A percentile compares a stretch with the other conserved stretches of the same genome.
Evolutionary conservation across 1,284 basidiomycete species (phyloP).

Genomic region (Termitomyces sp.): DNA sequence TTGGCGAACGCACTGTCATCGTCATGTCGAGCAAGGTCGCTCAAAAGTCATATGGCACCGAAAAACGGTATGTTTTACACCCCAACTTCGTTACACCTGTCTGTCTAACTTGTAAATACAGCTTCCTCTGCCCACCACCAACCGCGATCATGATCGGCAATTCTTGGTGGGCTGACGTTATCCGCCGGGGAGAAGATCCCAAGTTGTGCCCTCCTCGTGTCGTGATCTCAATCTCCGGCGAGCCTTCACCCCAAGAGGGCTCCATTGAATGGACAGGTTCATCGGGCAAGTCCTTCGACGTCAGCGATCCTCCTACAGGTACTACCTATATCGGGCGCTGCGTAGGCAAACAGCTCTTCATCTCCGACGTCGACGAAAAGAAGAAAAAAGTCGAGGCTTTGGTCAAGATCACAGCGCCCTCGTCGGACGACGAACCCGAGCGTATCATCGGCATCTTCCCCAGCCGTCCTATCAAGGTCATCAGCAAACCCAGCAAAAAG

Average conservation of each 20-base stretch:
- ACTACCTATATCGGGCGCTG: constrained; percentile 83
- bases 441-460: constrained; percentile 83
- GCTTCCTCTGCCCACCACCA: constrained; percentile 93
- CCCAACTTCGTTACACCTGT: no score
- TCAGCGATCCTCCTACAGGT: constrained; percentile 71
- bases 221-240: constrained; percentile 88
- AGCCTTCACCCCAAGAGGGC: constrained; percentile 77
- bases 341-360: constrained; percentile 87
- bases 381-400: constrained; percentile 89
- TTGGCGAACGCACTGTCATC: constrained; percentile 90
- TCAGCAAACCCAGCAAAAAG: constrained; percentile 96
- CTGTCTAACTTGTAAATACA: no score
- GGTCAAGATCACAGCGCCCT: constrained; percentile 84
- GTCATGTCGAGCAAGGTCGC: constrained; percentile 96
- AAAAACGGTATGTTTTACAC: constrained; percentile 66
- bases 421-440: constrained; percentile 71
- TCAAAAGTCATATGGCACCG: constrained; percentile 95
- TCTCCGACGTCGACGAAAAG: constrained; percentile 86
- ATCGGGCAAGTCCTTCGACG: constrained; percentile 78
- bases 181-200: constrained; percentile 67
- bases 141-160: constrained; percentile 93
- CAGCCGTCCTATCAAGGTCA: constrained; percentile 92
- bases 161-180: constrained; percentile 86
- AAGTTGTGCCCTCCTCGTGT: constrained; percentile 77
- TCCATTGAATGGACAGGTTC: constrained; percentile 82